Base-by-base conservation (phyloP, 257 asterid genomes). In the Ajuga chamaepitys region DNA sequence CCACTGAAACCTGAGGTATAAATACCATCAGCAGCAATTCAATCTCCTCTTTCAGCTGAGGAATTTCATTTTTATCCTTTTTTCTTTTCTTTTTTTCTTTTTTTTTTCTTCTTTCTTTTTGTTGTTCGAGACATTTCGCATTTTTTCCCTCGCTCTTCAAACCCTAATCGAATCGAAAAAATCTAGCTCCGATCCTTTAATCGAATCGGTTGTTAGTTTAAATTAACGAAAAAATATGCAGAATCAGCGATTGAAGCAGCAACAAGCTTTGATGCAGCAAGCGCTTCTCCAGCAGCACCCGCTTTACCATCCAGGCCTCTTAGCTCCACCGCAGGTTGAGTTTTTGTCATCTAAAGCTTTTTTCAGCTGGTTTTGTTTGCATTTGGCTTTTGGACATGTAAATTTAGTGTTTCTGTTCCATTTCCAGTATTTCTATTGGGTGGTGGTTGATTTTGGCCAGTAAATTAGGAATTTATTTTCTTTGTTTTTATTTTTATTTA, bases 251-350 rank as follows among this genome's bases (percentile, higher is more conserved):
- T 54, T 92, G 67, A 86, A 88, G 81, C 95, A 82, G 68, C 96
- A 92, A 53, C 96, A 88, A 6, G 96, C 95, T 53, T 66, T 91
- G 89, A 88, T 91, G 95, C 98, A 88, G 74, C 98, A 91, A 74
- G 98, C 95, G 70, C 86, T 92, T 68, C 87, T 92, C 45, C 96
- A 88, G 58, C 98, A 91, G 53, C 98, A 85, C 78, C 77, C 96
- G 54, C 86, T 91, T 30, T 88, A 91, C 56, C 96, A 88, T 62
- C 96, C 95, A 16, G 98, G 92, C 57, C 86, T 91, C 54, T 66
- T 91, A 85, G 95, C 96, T 78, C 82, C 96, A 75, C 92, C 98
- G 9, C 98, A 87, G 96, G 21, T 32, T 54, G 12, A 13, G 20
- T 21, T 58, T 48, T 26, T 65, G 60, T 37, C 42, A 35, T 61